A percentile compares a stretch with the other conserved stretches of the same genome.
phyloP scores from a whole-genome alignment of 768 basidiomycete species.

The Leucosporidium scottii region DNA sequence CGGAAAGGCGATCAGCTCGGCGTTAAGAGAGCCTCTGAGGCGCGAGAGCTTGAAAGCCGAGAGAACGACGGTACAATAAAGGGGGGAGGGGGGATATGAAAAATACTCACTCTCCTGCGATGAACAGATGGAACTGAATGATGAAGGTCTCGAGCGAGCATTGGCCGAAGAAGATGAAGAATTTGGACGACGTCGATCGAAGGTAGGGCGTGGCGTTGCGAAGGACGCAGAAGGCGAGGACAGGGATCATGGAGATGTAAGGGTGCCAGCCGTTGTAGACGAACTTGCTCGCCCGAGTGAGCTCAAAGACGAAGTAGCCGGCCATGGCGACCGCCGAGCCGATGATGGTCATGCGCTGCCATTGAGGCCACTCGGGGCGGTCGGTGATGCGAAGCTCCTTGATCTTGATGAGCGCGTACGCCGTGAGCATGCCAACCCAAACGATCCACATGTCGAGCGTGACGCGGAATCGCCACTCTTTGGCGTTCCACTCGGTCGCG shows the following conservation, averaged over 20 bases:
- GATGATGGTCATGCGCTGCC: constrained; percentile 50
- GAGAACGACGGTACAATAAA: no score
- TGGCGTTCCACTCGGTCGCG: constrained; percentile 72
- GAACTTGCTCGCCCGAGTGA: constrained; percentile 68
- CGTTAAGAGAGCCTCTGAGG: not conserved
- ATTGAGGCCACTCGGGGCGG: constrained; percentile 57
- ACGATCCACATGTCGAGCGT: constrained; percentile 83
- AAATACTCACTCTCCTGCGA: constrained; percentile 27
- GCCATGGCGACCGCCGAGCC: constrained; percentile 52
- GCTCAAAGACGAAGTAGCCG: constrained; percentile 74
- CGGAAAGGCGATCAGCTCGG: no score
- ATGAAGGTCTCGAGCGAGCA: constrained; percentile 89
- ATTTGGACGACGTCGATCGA: constrained; percentile 59
- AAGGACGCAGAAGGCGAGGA: constrained; percentile 64
- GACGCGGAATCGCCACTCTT: constrained; percentile 83
- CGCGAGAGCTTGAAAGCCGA: no score
- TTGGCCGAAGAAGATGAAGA: constrained; percentile 73
- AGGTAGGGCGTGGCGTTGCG: constrained; percentile 66
- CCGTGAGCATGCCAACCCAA: constrained; percentile 74
- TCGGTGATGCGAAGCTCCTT: constrained; percentile 67
- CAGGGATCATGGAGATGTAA: constrained; percentile 71
- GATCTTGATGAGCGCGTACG: constrained; percentile 65
- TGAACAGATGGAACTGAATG: constrained; percentile 63
- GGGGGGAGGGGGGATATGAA: not conserved
- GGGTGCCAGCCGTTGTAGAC: constrained; percentile 80